Evolutionary conservation across 2,329 filamentous ascomycete genomes (phyloP).

Genomic region (Aspergillus phoenicis): DNA sequence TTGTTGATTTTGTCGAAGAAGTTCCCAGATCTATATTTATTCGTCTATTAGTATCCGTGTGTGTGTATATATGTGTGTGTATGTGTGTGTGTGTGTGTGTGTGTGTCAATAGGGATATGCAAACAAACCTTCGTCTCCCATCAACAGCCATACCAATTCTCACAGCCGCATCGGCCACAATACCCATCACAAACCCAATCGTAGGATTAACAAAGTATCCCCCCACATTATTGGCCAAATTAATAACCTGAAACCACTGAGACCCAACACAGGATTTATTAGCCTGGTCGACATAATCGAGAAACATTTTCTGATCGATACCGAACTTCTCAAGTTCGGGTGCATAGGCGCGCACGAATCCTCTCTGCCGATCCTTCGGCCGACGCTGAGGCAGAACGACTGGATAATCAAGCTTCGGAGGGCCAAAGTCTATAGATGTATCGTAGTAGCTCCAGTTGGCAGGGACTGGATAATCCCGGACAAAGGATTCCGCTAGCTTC

Average conservation of each 20-base stretch:
- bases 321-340: conserved; percentile 38
- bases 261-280: conserved; percentile 44
- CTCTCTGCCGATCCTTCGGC: no score
- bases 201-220: no score
- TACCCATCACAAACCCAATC: conserved; percentile 42
- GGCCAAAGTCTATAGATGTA: no score
- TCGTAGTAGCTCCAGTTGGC: no score
- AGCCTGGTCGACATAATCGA: conserved; percentile 42
- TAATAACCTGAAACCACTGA: conserved; percentile 45
- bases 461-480: no score
- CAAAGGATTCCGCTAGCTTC: no score
- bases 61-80: conserved; percentile 1
- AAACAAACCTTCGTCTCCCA: conserved; percentile 31
- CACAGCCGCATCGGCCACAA: conserved; percentile 43
- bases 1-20: conserved; percentile 61
- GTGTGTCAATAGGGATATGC: no score
- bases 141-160: conserved; percentile 39
- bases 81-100: no score
- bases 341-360: conserved; percentile 45
- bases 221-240: conserved; percentile 38
- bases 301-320: conserved; percentile 39
- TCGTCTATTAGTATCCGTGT: neutral
- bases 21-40: conserved; percentile 46
- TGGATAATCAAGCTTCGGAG: no score
- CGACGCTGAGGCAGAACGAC: no score